Base-by-base conservation (phyloP, 2,329 filamentous ascomycete species). In the Fusarium palustre region DNA sequence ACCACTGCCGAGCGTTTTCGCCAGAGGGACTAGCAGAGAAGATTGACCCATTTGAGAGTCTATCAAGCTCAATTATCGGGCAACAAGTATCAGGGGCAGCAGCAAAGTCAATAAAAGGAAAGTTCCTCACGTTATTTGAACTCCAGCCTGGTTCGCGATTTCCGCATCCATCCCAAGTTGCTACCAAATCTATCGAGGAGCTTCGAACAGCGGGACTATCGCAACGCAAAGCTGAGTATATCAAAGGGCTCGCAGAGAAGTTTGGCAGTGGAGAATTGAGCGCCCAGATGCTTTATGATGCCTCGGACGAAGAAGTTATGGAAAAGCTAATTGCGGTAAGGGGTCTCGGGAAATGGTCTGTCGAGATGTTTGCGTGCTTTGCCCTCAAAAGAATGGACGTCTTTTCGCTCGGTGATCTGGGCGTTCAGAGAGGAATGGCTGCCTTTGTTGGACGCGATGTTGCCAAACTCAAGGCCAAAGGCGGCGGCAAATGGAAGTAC, bases 311-410 rank as follows among this genome's bases (percentile, higher is more conserved):
- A 52, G 92, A 97, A 71, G 86, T 99, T 10, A 84, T 97, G 68
- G 88, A 92, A 79, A 91, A 87, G 77, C 84, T 99, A 48, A 93
- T 92, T 48, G 92, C 94, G 1, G 94, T 99, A 7, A 86, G 95
- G 12, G 96, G 96, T 0, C 81, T 98, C 50, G 96, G 96, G 0
- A 86, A 86, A 55, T 98, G 96, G 96, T 94, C 91, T 48, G 94
- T 97, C 16, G 94, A 97, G 83, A 98, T 99, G 96, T 99, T 99
- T 83, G 93, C 94, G 50, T 93, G 92, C 79, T 98, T 99, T 80
- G 92, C 89, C n/a, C 83, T 99, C 41, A 98, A 97, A 85, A 86
- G 94, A 15, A 91, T 94, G 85, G 95, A 99, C 81, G 92, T 99
- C 24, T 97, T 98, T 78, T 93, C 91, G 24, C 91, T 93, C 1